Evolutionary conservation across 2,329 filamentous ascomycete genomes (phyloP), one percentile per base, ranked within the genome.

Genomic region (Acrodontium crateriforme): DNA sequence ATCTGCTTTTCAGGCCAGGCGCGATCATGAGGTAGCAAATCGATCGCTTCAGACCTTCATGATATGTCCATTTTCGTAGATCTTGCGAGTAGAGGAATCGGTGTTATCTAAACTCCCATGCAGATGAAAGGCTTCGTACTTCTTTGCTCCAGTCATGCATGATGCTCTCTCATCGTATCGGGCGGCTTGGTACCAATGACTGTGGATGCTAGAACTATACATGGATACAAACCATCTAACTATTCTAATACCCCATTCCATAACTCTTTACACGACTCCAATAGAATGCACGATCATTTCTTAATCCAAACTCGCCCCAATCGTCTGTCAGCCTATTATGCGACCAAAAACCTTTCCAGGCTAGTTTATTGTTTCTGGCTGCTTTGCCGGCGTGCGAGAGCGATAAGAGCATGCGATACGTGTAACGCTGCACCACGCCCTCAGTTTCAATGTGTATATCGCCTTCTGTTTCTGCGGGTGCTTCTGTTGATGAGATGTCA

Each of bases 281-380:
- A 35, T 70, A 71, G 46, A 67, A 76, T 2, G 68, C 55, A 35
- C 63, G 56, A 50, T 75, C 69, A 44, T 77, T 71, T 47, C 66
- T 68, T 41, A 76, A 45, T 2, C 60, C 61, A 54, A 95, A 95
- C 56, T 81, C 78, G 3, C 67, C 81, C 79, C 81, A 89, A 54
- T 94, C 85, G 50, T 92, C 84, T 6, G 83, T 92, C 46, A 92
- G 54, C 41, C 71, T 69, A 50, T 95, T 92, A 50, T 91, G 87
- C 58, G 77, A 87, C 71, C 82, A 92, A 50, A 85, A 94, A 1
- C 79, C 78, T 44, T 78, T 78, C 87, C 89, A 98, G 1, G 63
- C 59, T 27, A 98, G 57, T 56, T 91, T 93, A 37, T 87, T 94
- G 46, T 91, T 93, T 49, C 74, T 72, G 0, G 74, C 62, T 2